phyloP scores from a whole-genome alignment of 2,329 filamentous ascomycete species.

The Rosellinia necatrix region DNA sequence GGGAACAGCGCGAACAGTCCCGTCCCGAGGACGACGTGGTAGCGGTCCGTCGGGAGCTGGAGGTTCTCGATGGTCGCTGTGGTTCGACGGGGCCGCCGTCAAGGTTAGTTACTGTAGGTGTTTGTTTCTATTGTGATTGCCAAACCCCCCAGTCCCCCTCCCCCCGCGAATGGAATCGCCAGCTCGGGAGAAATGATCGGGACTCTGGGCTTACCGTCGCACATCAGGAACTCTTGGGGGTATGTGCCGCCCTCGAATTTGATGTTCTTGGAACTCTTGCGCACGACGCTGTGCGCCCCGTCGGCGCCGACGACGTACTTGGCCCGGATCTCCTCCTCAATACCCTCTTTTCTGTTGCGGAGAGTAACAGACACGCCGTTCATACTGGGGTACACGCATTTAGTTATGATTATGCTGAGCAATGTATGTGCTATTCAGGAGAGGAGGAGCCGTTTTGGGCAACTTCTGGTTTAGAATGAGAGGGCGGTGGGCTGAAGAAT shows the following conservation, averaged over 20 bases:
- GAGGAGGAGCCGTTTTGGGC: no score
- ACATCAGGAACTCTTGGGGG: constrained; percentile 46
- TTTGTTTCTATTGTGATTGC: background rate
- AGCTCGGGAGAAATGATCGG: no score
- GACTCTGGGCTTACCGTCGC: constrained; percentile 23
- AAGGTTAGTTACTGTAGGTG: background rate
- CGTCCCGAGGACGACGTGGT: constrained; percentile 29
- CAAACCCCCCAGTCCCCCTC: no score
- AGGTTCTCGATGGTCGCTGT: constrained; percentile 3
- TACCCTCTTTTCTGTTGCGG: background rate
- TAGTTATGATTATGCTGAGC: no score
- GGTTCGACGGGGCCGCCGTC: no score
- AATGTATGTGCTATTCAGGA: no score
- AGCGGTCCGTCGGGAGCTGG: background rate
- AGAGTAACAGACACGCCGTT: constrained; percentile 17
- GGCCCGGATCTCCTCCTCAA: constrained; percentile 25
- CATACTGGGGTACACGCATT: no score
- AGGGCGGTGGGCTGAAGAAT: no score
- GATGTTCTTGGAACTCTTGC: constrained; percentile 42
- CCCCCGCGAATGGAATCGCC: no score
- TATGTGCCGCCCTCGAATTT: constrained; percentile 50
- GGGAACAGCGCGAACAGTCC: constrained; percentile 44
- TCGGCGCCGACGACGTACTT: constrained; percentile 51
- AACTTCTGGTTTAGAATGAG: no score
- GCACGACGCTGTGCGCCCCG: constrained; percentile 49